Evolutionary conservation across 148 eudicot species (phyloP).

Genomic region (Pharnaceum exiguum): DNA sequence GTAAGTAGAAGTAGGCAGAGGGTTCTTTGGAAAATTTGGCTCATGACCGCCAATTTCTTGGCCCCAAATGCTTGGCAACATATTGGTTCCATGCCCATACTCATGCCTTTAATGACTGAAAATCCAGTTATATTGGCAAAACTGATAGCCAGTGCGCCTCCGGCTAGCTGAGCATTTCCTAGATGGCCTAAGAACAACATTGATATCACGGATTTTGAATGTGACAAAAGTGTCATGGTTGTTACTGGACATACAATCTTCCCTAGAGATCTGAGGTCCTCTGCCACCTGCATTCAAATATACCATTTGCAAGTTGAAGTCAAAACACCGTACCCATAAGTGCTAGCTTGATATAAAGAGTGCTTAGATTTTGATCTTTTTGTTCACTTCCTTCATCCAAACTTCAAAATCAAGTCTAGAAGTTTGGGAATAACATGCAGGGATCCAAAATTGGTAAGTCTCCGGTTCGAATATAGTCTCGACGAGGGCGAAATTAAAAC

Average conservation of each 20-base stretch:
- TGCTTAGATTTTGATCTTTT: too few relatives aligned
- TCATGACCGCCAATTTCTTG: conserved; percentile 44
- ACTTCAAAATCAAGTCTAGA: too few relatives aligned
- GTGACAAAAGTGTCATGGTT: conserved; percentile 47
- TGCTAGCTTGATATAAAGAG: too few relatives aligned
- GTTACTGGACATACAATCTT: conserved; percentile 55
- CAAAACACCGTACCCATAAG: too few relatives aligned
- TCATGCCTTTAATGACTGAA: conserved; percentile 83
- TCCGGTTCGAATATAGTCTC: too few relatives aligned
- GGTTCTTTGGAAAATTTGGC: conserved; percentile 66
- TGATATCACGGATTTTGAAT: conserved; percentile 70
- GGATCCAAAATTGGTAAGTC: too few relatives aligned
- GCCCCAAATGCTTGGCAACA: conserved; percentile 95
- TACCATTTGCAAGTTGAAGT: too few relatives aligned
- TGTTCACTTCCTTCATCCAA: too few relatives aligned
- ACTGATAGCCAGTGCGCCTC: conserved; percentile 79
- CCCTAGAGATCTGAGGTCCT: conserved; percentile 52
- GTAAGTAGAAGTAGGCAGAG: conserved; percentile 52
- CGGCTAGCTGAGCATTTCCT: conserved; percentile 64
- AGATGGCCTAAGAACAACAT: conserved; percentile 78
- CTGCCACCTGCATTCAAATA: conserved; percentile 43
- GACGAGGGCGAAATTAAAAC: too few relatives aligned
- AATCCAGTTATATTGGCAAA: conserved; percentile 84
- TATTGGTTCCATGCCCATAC: conserved; percentile 91
- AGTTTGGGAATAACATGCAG: too few relatives aligned